Base-by-base conservation (phyloP, 129 eudicot species). In the Centella asiatica region DNA sequence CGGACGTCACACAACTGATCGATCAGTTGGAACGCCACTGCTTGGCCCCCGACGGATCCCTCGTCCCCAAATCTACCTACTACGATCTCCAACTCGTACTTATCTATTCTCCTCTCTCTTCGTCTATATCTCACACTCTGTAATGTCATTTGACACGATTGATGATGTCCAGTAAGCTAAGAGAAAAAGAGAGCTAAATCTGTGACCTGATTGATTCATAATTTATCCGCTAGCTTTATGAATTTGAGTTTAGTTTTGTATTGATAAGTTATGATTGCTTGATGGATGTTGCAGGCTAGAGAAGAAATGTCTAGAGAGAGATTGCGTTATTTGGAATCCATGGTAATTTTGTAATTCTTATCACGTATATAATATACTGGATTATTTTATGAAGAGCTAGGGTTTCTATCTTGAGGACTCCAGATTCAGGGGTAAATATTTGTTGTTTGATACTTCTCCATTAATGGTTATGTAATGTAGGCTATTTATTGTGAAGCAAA, bases 21-120 rank as follows among this genome's bases (percentile, higher is more conserved):
- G 99, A 93, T 56, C 99, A 93, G 76, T 78, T 93, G 60, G 99
- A 93, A 57, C 90, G 96, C 37, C 94, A 84, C 64, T 92, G 96
- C 62, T 76, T 92, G 70, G 95, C 95, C 23, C 94, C 99, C 25
- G 99, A 93, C 68, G 96, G 95, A 62, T 93, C 99, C 22, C 96
- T 93, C 67, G 72, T 93, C 71, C 80, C 96, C 69, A 93, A 93
- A 80, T 87, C 96, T 52, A 64, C 88, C 33, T 70, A 60, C 77
- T 76, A 69, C 81, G 96, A 93, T 87, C 96, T 87, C 67, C 96
- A 87, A 69, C 81, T 77, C 48, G 99, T 87, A 80, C 25, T 19
- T 49, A 27, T 60, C 19, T 49, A 2, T 22, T 0, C 7, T 18
- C 15, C n/a, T 5, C 11, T 59, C 32, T n/a, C 65, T 7, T 18